phyloP scores from a whole-genome alignment of 2,329 filamentous ascomycete genomes.

The Aureobasidium sp. region DNA sequence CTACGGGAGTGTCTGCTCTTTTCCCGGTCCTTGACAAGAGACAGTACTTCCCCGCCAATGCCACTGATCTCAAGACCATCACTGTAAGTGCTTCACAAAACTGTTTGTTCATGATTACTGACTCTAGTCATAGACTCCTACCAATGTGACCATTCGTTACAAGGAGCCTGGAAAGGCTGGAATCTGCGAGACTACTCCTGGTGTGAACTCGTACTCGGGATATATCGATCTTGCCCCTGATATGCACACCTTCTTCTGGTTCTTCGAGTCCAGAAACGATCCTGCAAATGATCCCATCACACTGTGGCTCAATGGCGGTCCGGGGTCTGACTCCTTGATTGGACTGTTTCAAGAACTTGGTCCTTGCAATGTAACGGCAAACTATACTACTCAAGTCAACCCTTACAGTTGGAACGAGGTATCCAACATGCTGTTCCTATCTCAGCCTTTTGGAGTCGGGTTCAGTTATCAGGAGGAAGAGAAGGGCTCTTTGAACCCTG shows the following conservation, averaged over 20 bases:
- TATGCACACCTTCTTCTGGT: conserved; percentile 52
- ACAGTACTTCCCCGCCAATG: conserved; percentile 30
- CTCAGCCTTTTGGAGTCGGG: conserved; percentile 54
- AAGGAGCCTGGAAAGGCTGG: conserved; percentile 44
- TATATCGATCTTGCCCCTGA: conserved; percentile 29
- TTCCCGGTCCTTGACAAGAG: conserved; percentile 8
- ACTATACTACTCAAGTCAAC: conserved; percentile 38
- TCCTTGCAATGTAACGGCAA: conserved; percentile 35
- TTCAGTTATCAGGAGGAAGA: conserved; percentile 42
- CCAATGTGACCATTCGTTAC: conserved; percentile 42
- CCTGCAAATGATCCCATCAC: conserved; percentile 50
- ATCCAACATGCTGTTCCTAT: conserved; percentile 55
- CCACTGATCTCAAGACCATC: conserved; percentile 39
- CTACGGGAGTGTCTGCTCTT: background rate
- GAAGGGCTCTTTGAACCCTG: conserved; percentile 36
- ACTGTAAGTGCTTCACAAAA: conserved; percentile 3
- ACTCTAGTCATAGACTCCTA: conserved; percentile 25
- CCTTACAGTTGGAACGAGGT: conserved; percentile 55
- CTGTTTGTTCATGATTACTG: background rate
- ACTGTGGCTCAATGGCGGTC: conserved; percentile 56
- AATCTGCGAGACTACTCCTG: conserved; percentile 47
- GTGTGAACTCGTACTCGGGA: conserved; percentile 45
- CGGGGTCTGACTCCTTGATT: conserved; percentile 49
- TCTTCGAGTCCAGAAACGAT: conserved; percentile 54
- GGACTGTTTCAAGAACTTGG: conserved; percentile 52